phyloP scores from a whole-genome alignment of 2,329 filamentous ascomycete species.

The Botrytis tulipae region DNA sequence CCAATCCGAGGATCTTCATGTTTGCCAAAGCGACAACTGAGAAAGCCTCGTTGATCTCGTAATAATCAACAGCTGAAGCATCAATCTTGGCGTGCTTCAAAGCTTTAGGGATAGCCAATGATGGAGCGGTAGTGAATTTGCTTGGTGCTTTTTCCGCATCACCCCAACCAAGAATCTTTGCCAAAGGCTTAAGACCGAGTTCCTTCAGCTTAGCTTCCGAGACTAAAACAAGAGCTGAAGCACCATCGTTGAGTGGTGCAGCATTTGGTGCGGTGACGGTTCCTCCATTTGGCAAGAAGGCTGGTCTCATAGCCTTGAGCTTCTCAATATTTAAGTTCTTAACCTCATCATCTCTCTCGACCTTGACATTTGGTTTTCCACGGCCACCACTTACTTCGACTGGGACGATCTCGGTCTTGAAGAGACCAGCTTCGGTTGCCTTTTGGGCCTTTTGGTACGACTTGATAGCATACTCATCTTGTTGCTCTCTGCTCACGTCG shows the following conservation, averaged over 20 bases:
- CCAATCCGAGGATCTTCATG: constrained; percentile 82
- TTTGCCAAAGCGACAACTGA: constrained; percentile 95
- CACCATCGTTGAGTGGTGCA: constrained; percentile 92
- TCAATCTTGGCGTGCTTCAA: constrained; percentile 88
- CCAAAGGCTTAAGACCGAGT: constrained; percentile 85
- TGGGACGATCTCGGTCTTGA: constrained; percentile 83
- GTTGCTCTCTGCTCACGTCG: constrained; percentile 74
- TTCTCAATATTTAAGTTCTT: constrained; percentile 89
- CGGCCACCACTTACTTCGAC: constrained; percentile 84
- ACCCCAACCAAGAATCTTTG: constrained; percentile 96
- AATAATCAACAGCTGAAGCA: constrained; percentile 78
- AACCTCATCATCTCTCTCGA: constrained; percentile 90
- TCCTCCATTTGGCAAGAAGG: constrained; percentile 74
- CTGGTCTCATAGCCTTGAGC: constrained; percentile 80
- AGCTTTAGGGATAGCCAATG: constrained; percentile 94
- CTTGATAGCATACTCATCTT: constrained; percentile 94
- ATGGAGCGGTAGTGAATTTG: constrained; percentile 93
- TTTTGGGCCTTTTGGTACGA: constrained; percentile 92
- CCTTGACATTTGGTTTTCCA: constrained; percentile 78
- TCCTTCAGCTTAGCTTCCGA: constrained; percentile 93
- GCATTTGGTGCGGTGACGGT: constrained; percentile 96
- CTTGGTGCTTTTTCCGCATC: constrained; percentile 88
- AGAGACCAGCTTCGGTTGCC: constrained; percentile 76
- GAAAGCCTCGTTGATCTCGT: constrained; percentile 99
- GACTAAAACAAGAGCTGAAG: constrained; percentile 86